Evolutionary conservation across 192 early-diverging fungal species (phyloP).

Genomic region (Phlyctochytrium planicorne): DNA sequence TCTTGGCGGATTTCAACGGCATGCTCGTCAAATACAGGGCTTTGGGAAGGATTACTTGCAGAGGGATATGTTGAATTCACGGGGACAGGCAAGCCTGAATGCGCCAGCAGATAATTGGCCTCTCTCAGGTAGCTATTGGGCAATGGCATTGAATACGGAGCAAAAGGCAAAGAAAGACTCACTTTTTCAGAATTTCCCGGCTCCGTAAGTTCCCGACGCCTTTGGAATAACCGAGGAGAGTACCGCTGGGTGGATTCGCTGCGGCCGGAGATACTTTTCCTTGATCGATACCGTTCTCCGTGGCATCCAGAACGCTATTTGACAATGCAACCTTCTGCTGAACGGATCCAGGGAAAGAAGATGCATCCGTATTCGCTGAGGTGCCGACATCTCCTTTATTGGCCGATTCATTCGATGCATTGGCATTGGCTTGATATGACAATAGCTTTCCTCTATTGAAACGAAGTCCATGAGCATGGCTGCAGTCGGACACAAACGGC

Average conservation of each 20-base stretch:
- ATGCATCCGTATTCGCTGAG: too few species aligned
- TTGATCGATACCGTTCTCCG: neutral
- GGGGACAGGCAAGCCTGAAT: constrained; percentile 3
- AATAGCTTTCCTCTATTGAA: too few species aligned
- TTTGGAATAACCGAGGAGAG: constrained; percentile 50
- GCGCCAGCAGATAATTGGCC: constrained; percentile 41
- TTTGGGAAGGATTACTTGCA: neutral
- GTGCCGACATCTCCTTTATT: too few species aligned
- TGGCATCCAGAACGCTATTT: neutral
- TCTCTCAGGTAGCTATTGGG: constrained; percentile 44
- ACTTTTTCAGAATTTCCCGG: constrained; percentile 74
- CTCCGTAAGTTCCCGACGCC: constrained; percentile 56
- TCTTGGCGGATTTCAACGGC: too few species aligned
- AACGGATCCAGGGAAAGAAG: neutral
- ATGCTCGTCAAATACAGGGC: neutral
- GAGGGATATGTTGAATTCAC: too few species aligned
- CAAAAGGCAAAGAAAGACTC: constrained; percentile 14
- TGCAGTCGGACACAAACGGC: too few species aligned
- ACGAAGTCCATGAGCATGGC: too few species aligned
- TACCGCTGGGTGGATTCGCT: constrained; percentile 12
- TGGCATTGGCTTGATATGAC: too few species aligned
- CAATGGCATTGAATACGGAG: neutral
- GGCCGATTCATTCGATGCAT: too few species aligned
- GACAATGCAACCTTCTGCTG: constrained; percentile 4
- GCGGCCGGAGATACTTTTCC: too few species aligned